These are phyloP conservation scores for Globisporangium iwayamae DNA, from an alignment of 352 stramenopile species.

Conservation along the genomic window DNA sequence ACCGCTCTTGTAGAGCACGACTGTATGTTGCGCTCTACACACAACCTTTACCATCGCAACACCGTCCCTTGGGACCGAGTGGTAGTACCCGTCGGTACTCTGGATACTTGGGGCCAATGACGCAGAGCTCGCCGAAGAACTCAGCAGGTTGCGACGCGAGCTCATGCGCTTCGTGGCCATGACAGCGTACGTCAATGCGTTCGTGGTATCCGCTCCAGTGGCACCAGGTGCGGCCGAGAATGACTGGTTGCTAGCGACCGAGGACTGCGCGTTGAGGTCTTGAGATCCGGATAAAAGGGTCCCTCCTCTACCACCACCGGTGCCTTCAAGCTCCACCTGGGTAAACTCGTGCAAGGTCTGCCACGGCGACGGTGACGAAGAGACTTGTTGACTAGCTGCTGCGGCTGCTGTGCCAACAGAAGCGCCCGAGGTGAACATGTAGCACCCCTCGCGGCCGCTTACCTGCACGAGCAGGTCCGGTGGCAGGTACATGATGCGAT, in stretches of 20 bases:
- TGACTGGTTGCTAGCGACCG: neutral
- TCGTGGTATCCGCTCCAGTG: conserved; percentile 17
- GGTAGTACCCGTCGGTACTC: conserved; percentile 5
- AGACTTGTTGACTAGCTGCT: neutral
- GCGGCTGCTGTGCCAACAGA: neutral
- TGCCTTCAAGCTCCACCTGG: conserved; percentile 29
- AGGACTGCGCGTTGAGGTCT: neutral
- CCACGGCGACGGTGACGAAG: conserved; percentile 5
- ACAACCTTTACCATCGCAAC: conserved; percentile 38
- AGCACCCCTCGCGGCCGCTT: conserved; percentile 37
- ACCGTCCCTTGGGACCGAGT: conserved; percentile 14
- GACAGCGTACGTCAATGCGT: conserved; percentile 20
- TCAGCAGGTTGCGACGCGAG: conserved; percentile 15
- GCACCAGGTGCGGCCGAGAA: neutral
- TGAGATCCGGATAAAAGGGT: conserved; percentile 9
- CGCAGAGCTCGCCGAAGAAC: neutral
- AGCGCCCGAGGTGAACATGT: conserved; percentile 31
- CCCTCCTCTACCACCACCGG: conserved; percentile 21
- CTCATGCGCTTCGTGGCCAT: conserved; percentile 2
- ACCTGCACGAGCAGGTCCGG: conserved; percentile 40
- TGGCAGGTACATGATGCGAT: conserved; percentile 34
- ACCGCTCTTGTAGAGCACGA: conserved; percentile 47
- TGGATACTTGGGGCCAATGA: conserved; percentile 6
- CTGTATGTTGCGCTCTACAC: conserved; percentile 33
- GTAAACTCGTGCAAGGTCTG: conserved; percentile 35